A percentile compares a stretch with the other conserved stretches of the same genome.
Conservation (phyloP, 2,329 filamentous ascomycete species). For the Paracamarosporium sp. region DNA sequence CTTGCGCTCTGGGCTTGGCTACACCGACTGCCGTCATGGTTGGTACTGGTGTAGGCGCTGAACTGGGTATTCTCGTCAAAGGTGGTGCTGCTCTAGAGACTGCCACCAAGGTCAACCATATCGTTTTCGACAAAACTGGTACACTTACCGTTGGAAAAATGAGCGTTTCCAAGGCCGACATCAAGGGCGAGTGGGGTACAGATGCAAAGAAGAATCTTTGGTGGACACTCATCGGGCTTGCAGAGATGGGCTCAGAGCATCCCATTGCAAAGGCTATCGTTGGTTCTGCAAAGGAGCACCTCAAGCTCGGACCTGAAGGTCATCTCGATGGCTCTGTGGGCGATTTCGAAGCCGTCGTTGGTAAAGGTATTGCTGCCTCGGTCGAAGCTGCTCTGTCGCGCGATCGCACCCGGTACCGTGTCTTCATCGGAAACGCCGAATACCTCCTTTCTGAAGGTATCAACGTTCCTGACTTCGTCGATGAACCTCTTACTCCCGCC, state of each 20-base stretch:
- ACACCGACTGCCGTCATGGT: slow-evolving; percentile 99
- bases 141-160: slow-evolving; percentile 95
- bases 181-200: slow-evolving; percentile 72
- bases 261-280: slow-evolving; percentile 92
- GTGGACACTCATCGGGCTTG: slow-evolving; percentile 96
- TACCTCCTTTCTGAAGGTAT: slow-evolving; percentile 78
- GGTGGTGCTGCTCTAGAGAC: slow-evolving; percentile 91
- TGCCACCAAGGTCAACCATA: slow-evolving; percentile 85
- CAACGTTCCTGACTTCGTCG: slow-evolving; percentile 64
- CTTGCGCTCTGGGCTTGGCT: slow-evolving; percentile 92
- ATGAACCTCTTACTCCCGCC: slow-evolving; percentile 54
- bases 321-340: slow-evolving; percentile 83
- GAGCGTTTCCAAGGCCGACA: slow-evolving; percentile 78
- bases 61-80: slow-evolving; percentile 97
- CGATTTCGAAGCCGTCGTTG: slow-evolving; percentile 83
- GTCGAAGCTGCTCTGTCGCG: slow-evolving; percentile 76
- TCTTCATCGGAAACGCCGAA: slow-evolving; percentile 82
- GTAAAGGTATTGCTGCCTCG: slow-evolving; percentile 80
- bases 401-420: slow-evolving; percentile 75
- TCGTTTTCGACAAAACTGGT: slow-evolving; percentile 95
- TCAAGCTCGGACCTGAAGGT: slow-evolving; percentile 74
- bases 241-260: slow-evolving; percentile 95
- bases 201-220: slow-evolving; percentile 76
- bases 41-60: slow-evolving; percentile 93
- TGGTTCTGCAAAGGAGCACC: slow-evolving; percentile 73